Evolutionary conservation across 768 basidiomycete genomes (phyloP), one percentile per base, ranked within the genome.

Genomic region (Tulasnella sp.): DNA sequence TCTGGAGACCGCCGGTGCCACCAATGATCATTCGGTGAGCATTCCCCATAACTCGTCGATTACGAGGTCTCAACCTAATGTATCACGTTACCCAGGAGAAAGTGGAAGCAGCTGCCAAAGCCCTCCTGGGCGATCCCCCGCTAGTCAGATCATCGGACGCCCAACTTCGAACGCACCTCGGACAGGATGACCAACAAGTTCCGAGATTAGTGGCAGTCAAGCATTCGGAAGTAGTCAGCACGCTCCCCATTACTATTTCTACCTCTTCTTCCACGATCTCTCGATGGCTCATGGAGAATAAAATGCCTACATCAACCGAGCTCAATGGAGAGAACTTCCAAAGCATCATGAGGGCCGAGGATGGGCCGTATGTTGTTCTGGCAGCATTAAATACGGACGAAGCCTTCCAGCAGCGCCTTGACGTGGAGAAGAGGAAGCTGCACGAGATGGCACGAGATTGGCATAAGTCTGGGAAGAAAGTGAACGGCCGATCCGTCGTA

Each of bases 321-420:
- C 80, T 97, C 47, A 82, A 80, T 19, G 79, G 83, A 43, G 83
- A 84, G 52, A 83, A 85, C 2, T 96, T 92, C 77, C 83, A 88
- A 64, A 78, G 77, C 10, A 80, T 96, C 44, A 94, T 97, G 90
- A 85, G 86, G 51, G 83, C 85, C 10, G 41, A 44, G 8, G 78
- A 85, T 24, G 69, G 75, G 3, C 87, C 90, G 0, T 77, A 91
- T 11, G 88, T 97, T 1, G 84, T 93, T 4, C 78, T 98, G 51
- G 84, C 78, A 13, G 80, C 81, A 2, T 52, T 61, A 19, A 75
- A 77, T 4, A 73, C 75, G 0, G 60, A 68, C 0, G 66, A 65
- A 0, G 69, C 73, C 34, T 73, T 67, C 41, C 43, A 27, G 38
- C 15, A 44, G 15, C 55, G 27, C 17, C 63, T 69, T 23, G 73